These are phyloP conservation scores for Leptodontidium sp. DNA, from an alignment of 2,329 filamentous ascomycete genomes.

Conservation along the genomic window DNA sequence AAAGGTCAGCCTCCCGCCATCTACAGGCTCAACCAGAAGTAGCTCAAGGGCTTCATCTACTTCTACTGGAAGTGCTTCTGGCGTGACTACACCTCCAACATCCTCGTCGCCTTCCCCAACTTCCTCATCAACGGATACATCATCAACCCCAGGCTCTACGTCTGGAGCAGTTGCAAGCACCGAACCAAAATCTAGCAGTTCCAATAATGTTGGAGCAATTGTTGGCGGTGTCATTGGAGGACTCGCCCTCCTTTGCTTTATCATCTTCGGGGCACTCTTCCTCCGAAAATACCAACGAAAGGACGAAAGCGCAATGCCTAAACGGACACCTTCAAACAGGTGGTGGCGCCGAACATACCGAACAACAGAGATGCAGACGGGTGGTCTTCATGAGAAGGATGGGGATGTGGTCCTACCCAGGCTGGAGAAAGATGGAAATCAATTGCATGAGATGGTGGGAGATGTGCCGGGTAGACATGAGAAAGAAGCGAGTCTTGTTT, in stretches of 20 bases:
- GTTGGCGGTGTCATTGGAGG: slow-evolving; percentile 49
- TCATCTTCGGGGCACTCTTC: slow-evolving; percentile 30
- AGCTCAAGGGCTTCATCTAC: neutral
- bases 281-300: slow-evolving; percentile 28
- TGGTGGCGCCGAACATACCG: slow-evolving; percentile 18
- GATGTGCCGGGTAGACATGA: slow-evolving; percentile 15
- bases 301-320: neutral
- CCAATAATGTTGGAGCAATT: slow-evolving; percentile 46
- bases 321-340: slow-evolving; percentile 1
- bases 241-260: slow-evolving; percentile 47
- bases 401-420: neutral
- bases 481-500: slow-evolving; percentile 15
- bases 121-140: slow-evolving; percentile 29
- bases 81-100: neutral
- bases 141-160: neutral
- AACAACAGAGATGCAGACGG: slow-evolving; percentile 23
- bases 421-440: slow-evolving; percentile 21
- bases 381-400: slow-evolving; percentile 24
- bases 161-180: slow-evolving; percentile 18
- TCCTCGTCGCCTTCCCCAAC: neutral
- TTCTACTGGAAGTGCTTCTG: slow-evolving; percentile 2
- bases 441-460: slow-evolving; percentile 18
- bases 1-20: neutral
- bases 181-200: neutral
- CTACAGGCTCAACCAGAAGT: neutral